Evolutionary conservation across 208 protist species (phyloP), one percentile per base, ranked within the genome.

Genomic region (Trypanosoma boissoni): DNA sequence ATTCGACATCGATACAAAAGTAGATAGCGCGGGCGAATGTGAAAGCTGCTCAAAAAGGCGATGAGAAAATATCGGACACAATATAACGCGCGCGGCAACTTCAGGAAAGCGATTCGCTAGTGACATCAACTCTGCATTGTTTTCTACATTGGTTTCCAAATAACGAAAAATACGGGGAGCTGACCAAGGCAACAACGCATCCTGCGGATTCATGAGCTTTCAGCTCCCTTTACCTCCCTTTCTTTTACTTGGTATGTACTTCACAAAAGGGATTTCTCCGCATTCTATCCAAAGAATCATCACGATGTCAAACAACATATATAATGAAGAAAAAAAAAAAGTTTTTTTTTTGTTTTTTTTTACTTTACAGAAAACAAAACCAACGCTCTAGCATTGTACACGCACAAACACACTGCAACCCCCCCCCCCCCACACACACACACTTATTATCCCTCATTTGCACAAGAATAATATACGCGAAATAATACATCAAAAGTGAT

Each of bases 41-140:
- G 28, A n/a, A 51, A 63, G 27, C 21, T 70, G 64, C 8, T 63
- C 37, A 52, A 70, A 32, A 3, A 39, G 32, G n/a, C 69, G 73
- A 44, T 82, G 68, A 20, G 72, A 66, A 67, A 92, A 92, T 21
- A 92, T 51, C 3, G 79, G 73, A 53, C 78, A 74, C 9, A 77
- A 45, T 37, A 92, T 64, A 34, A 71, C 73, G n/a, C 85, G 85
- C 14, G 73, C 72, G 6, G 85, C 75, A 27, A 88, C 78, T 39
- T 88, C 78, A 2, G 80, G 80, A 29, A 76, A 64, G 36, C 76
- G 60, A 51, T 66, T 76, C 10, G 76, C 57, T 53, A 76, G 57
- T 12, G 61, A 59, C 44, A 88, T 44, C 2, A 91, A 56, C 12
- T 68, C 58, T 32, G 10, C 24, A 39, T 44, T 53, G 55, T 63